Evolutionary conservation across 2,329 filamentous ascomycete genomes (phyloP).

Genomic region (Epichloe brachyelytri): DNA sequence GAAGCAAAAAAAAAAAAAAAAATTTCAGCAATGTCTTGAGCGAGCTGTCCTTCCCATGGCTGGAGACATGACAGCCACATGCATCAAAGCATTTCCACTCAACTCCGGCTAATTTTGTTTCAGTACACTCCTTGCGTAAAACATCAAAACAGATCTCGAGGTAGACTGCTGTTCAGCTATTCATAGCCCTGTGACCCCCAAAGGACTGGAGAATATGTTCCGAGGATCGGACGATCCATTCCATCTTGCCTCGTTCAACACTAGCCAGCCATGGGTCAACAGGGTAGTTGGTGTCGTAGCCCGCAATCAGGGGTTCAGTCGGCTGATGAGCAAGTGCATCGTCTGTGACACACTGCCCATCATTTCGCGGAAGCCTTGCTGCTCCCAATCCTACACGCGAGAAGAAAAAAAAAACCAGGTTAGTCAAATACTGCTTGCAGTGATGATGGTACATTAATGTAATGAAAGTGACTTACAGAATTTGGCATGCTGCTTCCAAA

Average conservation of each 20-base stretch:
- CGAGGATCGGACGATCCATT: slow-evolving; percentile 25
- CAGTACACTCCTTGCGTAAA: slow-evolving; percentile 1
- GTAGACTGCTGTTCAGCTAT: background rate
- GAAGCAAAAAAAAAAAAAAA: background rate
- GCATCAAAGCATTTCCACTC: background rate
- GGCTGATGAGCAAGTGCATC: slow-evolving; percentile 24
- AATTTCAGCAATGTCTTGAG: background rate
- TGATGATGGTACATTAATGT: background rate
- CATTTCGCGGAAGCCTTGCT: slow-evolving; percentile 22
- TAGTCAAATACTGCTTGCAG: slow-evolving; percentile 5
- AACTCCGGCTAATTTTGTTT: background rate
- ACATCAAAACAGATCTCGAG: background rate
- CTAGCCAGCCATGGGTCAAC: slow-evolving; percentile 27
- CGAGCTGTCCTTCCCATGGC: background rate
- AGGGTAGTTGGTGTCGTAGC: slow-evolving; percentile 23
- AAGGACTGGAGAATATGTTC: slow-evolving; percentile 23
- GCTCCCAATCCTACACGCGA: slow-evolving; percentile 23
- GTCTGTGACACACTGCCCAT: slow-evolving; percentile 26
- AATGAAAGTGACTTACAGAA: slow-evolving; percentile 34
- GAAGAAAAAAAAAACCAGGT: background rate
- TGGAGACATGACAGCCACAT: background rate
- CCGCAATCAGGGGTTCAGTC: slow-evolving; percentile 20
- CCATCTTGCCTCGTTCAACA: slow-evolving; percentile 25
- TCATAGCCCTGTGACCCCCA: slow-evolving; percentile 18
- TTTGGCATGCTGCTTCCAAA: slow-evolving; percentile 35